Percentiles rank a stretch among this genome's conserved stretches.
Conservation (phyloP, 2,329 filamentous ascomycete species). For the Trichoderma sp. region DNA sequence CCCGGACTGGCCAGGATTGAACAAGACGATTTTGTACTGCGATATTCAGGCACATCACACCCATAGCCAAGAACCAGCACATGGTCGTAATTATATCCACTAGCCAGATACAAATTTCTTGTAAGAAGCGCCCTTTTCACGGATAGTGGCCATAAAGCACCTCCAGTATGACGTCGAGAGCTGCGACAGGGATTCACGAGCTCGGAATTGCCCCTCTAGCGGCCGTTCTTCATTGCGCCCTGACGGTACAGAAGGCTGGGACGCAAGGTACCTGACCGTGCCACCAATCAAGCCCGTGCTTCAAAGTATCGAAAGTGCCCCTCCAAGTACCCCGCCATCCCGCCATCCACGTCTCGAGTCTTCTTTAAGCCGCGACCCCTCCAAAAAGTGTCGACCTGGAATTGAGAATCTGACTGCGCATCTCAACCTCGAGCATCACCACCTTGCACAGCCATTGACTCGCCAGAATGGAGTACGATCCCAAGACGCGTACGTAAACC, state of each 20-base stretch:
- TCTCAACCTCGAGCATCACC: not conserved
- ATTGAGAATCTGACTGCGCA: not conserved
- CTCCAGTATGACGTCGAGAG: constrained; percentile 22
- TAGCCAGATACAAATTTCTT: no score
- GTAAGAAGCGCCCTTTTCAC: no score
- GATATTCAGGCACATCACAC: no score
- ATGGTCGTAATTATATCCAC: no score
- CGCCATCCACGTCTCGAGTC: not conserved
- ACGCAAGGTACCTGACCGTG: not conserved
- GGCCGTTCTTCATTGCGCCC: not conserved
- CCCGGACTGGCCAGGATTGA: no score
- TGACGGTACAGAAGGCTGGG: not conserved
- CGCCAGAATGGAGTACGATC: constrained; percentile 69
- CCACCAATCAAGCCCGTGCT: no score
- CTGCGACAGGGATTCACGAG: constrained; percentile 9
- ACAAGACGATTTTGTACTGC: no score
- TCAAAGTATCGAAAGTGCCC: not conserved
- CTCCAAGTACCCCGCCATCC: constrained; percentile 24
- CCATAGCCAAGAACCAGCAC: no score
- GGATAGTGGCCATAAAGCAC: no score
- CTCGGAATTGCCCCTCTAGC: constrained; percentile 24
- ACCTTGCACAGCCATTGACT: not conserved
- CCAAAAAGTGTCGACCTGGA: not conserved
- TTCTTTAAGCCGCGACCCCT: constrained; percentile 12
- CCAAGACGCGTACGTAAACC: constrained; percentile 64